These are phyloP conservation scores for Cladophialophora yegresii DNA, from an alignment of 2,329 filamentous ascomycete genomes.

Conservation along the genomic window DNA sequence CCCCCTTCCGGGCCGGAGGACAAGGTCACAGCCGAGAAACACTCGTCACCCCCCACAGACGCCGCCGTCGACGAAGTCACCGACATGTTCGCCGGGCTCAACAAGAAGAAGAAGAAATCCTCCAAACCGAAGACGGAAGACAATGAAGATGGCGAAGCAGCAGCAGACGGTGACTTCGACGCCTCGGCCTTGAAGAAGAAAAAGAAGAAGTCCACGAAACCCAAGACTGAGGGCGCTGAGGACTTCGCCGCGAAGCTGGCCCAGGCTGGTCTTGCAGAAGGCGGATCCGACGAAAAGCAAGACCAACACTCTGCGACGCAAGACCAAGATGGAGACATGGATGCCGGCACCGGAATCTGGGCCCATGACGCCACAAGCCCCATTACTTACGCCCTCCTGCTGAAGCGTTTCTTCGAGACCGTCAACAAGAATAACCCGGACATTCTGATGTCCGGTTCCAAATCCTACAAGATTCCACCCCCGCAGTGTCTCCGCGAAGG, in stretches of 20 bases:
- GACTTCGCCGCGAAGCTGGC: slow-evolving; percentile 62
- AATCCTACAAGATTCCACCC: slow-evolving; percentile 98
- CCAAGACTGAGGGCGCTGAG: slow-evolving; percentile 59
- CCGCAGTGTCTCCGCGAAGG: slow-evolving; percentile 99
- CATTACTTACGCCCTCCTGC: slow-evolving; percentile 82
- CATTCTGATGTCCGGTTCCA: slow-evolving; percentile 80
- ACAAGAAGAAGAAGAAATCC: slow-evolving; percentile 72
- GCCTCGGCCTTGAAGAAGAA: slow-evolving; percentile 72
- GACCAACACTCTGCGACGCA: slow-evolving; percentile 40
- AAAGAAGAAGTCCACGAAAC: slow-evolving; percentile 74
- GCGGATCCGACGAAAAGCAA: slow-evolving; percentile 58
- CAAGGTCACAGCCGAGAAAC: slow-evolving; percentile 79
- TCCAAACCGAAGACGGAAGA: slow-evolving; percentile 58
- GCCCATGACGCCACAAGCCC: slow-evolving; percentile 73
- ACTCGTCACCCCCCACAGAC: slow-evolving; percentile 55
- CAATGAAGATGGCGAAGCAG: slow-evolving; percentile 52
- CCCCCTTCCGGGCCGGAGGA: slow-evolving; percentile 62
- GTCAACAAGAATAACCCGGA: slow-evolving; percentile 96
- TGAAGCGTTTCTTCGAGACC: slow-evolving; percentile 90
- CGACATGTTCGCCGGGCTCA: slow-evolving; percentile 66
- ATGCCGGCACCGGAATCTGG: slow-evolving; percentile 89
- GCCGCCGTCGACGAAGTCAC: slow-evolving; percentile 66
- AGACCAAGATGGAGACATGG: slow-evolving; percentile 69
- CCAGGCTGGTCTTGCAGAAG: slow-evolving; percentile 41
- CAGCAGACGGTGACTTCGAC: slow-evolving; percentile 66